phyloP scores from a whole-genome alignment of 192 early-diverging fungal species.

The Linnemannia hyalina region DNA sequence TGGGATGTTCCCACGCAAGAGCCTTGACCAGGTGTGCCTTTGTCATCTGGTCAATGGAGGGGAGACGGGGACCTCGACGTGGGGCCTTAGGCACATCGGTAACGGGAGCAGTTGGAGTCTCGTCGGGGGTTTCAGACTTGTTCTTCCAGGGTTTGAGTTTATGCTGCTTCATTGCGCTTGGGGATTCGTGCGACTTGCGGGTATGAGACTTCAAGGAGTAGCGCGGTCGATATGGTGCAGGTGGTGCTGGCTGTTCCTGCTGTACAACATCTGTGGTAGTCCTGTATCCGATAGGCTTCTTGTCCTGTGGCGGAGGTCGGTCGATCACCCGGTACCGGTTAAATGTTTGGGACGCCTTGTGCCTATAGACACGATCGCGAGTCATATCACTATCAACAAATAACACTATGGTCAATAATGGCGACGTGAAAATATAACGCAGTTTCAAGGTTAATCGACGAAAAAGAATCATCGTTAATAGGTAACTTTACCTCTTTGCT shows the following conservation, averaged over 20 bases:
- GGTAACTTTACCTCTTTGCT: neutral
- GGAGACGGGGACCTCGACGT: neutral
- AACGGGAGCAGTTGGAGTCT: neutral
- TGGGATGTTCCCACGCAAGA: slow-evolving; percentile 1
- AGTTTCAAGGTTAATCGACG: too few relatives aligned
- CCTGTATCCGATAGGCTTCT: neutral
- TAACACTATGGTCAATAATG: neutral
- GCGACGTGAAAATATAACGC: too few relatives aligned
- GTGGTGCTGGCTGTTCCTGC: neutral
- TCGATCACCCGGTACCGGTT: neutral
- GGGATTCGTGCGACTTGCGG: neutral
- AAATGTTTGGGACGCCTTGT: neutral
- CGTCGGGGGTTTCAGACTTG: neutral
- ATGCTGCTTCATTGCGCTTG: neutral
- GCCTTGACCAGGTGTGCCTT: neutral
- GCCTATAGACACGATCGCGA: neutral
- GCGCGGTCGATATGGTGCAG: neutral
- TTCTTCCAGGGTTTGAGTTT: neutral
- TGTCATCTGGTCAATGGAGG: neutral
- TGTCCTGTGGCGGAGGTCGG: neutral
- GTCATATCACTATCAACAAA: neutral
- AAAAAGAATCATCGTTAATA: neutral
- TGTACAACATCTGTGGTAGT: neutral
- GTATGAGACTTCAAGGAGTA: neutral
- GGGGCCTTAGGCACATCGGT: neutral